A percentile compares a stretch with the other conserved stretches of the same genome.
Conservation (phyloP, 2,329 filamentous ascomycete species). For the Talaromyces sp. region DNA sequence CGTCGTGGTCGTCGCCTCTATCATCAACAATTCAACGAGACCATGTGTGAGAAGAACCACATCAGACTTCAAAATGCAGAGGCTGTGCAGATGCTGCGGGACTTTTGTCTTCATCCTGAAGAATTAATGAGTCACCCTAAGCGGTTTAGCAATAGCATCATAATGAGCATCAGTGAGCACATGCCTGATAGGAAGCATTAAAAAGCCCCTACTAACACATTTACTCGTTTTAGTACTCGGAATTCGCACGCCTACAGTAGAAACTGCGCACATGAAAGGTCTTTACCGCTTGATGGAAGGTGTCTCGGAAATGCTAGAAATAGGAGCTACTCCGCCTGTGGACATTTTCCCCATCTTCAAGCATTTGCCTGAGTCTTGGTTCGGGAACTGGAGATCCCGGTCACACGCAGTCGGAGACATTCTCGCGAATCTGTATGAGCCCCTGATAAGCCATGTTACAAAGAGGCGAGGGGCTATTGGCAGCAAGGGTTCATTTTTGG, state of each 20-base stretch:
- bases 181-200: constrained; percentile 52
- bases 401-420: constrained; percentile 49
- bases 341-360: constrained; percentile 53
- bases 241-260: constrained; percentile 45
- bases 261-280: constrained; percentile 47
- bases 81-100: no score
- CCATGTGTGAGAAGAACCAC: no score
- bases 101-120: no score
- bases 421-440: constrained; percentile 46
- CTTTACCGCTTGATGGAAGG: constrained; percentile 48
- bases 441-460: constrained; percentile 43
- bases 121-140: no score
- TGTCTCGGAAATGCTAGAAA: background rate
- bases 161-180: constrained; percentile 57
- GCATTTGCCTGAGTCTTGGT: constrained; percentile 46
- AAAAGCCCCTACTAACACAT: constrained; percentile 40
- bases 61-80: no score
- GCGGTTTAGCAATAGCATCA: no score
- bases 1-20: constrained; percentile 46
- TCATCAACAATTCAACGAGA: no score
- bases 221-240: constrained; percentile 55
- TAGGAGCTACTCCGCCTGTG: constrained; percentile 43
- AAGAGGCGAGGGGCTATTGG: background rate
- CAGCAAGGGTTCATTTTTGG: constrained; percentile 8
- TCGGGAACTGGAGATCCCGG: constrained; percentile 43